phyloP scores from a whole-genome alignment of 1,284 basidiomycete species.

The Coniophora puteana region DNA sequence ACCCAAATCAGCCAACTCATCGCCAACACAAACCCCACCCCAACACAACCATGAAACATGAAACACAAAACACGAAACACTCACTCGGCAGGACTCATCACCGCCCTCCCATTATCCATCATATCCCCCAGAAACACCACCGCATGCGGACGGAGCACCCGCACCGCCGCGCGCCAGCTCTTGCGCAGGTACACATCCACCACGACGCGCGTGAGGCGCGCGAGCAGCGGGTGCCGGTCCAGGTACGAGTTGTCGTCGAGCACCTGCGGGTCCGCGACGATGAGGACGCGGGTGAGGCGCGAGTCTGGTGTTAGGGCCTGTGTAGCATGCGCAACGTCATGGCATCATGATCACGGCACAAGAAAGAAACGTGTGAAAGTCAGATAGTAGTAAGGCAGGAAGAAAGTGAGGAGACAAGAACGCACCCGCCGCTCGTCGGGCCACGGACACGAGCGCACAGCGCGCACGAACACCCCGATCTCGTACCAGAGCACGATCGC shows the following conservation, averaged over 20 bases:
- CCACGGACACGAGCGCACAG: conserved; percentile 21
- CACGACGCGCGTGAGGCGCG: conserved; percentile 45
- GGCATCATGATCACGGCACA: no score
- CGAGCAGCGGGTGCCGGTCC: conserved; percentile 36
- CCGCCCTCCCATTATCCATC: conserved; percentile 69
- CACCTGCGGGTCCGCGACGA: conserved; percentile 79
- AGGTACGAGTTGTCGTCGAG: conserved; percentile 48
- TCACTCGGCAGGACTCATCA: conserved; percentile 62
- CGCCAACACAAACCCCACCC: conserved; percentile 3
- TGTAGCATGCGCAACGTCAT: no score
- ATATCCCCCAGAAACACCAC: conserved; percentile 87
- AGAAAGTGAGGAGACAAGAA: neutral
- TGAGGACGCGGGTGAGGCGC: conserved; percentile 55
- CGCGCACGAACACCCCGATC: conserved; percentile 20
- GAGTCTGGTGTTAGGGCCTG: conserved; percentile 18
- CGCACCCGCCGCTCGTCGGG: conserved; percentile 21
- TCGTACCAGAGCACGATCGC: conserved; percentile 28
- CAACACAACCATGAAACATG: conserved; percentile 1
- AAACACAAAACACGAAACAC: conserved; percentile 25
- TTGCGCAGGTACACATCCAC: conserved; percentile 72
- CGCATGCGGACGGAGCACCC: conserved; percentile 58
- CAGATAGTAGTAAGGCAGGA: neutral
- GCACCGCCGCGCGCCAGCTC: conserved; percentile 64
- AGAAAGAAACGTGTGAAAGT: neutral
- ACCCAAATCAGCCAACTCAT: conserved; percentile 14